A percentile compares a stretch with the other conserved stretches of the same genome.
Evolutionary conservation across 31 red algal species (phyloP).

Genomic region (Odonthalia washingtoniensis): DNA sequence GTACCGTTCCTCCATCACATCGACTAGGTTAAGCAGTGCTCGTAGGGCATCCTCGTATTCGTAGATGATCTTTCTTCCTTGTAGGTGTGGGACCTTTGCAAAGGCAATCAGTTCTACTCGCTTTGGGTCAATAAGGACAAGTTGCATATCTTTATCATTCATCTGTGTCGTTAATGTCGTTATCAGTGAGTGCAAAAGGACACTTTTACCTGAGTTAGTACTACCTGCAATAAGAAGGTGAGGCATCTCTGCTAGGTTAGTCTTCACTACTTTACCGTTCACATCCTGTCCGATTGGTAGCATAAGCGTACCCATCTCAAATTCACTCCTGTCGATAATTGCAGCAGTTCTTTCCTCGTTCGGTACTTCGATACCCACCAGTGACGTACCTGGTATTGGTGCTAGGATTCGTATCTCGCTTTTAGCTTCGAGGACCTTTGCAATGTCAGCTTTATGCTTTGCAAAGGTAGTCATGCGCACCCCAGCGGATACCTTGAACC

Average conservation of each 20-base stretch:
- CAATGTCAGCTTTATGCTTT: slow-evolving; percentile 32
- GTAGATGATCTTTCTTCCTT: slow-evolving; percentile 7
- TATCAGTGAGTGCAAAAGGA: slow-evolving; percentile 42
- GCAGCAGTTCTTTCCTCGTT: slow-evolving; percentile 27
- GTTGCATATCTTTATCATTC: not conserved
- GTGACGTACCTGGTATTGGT: slow-evolving; percentile 41
- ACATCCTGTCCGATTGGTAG: slow-evolving; percentile 43
- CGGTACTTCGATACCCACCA: slow-evolving; percentile 49
- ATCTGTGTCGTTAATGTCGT: slow-evolving; percentile 15
- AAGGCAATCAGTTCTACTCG: slow-evolving; percentile 30
- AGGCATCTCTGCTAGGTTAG: slow-evolving; percentile 47
- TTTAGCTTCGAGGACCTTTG: slow-evolving; percentile 18
- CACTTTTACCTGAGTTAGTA: slow-evolving; percentile 47
- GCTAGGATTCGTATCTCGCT: slow-evolving; percentile 39
- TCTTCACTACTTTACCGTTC: slow-evolving; percentile 21
- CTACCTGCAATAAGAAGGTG: slow-evolving; percentile 44
- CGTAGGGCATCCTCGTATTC: slow-evolving; percentile 10
- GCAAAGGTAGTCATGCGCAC: slow-evolving; percentile 22
- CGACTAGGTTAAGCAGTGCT: slow-evolving; percentile 11
- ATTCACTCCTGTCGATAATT: slow-evolving; percentile 12
- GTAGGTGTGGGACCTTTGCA: slow-evolving; percentile 19
- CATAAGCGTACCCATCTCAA: slow-evolving; percentile 9
- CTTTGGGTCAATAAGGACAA: slow-evolving; percentile 51
- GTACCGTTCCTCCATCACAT: slow-evolving; percentile 47
- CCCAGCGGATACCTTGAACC: not conserved